Evolutionary conservation across 176 grass and related monocot species (phyloP).

Genomic region (Triticum urartu): DNA sequence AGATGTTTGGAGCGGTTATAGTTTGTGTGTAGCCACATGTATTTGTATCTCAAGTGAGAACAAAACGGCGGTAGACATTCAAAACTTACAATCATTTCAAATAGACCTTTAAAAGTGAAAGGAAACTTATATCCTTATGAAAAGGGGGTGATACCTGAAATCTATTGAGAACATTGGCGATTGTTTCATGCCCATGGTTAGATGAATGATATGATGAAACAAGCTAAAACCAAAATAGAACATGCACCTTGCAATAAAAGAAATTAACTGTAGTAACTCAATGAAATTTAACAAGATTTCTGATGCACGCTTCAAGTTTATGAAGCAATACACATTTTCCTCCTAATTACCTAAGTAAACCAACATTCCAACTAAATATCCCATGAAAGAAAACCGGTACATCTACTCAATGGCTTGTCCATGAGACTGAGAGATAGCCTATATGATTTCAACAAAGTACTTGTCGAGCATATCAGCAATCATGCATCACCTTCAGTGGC

Average conservation of each 20-base stretch:
- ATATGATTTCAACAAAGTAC: neutral
- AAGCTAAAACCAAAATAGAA: neutral
- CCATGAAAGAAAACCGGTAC: neutral
- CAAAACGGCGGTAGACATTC: too few relatives aligned
- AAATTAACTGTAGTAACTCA: neutral
- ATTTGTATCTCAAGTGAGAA: too few relatives aligned
- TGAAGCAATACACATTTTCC: slow-evolving; percentile 4
- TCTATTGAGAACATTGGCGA: too few relatives aligned
- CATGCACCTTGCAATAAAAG: neutral
- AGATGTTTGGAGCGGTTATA: too few relatives aligned
- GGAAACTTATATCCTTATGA: too few relatives aligned
- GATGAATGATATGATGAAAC: neutral
- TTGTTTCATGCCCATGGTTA: too few relatives aligned
- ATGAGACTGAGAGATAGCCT: neutral
- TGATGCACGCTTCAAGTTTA: neutral
- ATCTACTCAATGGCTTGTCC: neutral
- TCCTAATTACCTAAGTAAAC: neutral
- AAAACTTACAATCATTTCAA: too few relatives aligned
- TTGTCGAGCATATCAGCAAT: neutral
- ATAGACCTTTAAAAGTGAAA: too few relatives aligned
- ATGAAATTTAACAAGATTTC: neutral
- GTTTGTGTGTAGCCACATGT: too few relatives aligned
- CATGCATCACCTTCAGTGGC: neutral
- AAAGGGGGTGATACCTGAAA: too few relatives aligned
- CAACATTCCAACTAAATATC: neutral